phyloP scores from a whole-genome alignment of 129 eudicot species.

The Oenanthe sinensis region DNA sequence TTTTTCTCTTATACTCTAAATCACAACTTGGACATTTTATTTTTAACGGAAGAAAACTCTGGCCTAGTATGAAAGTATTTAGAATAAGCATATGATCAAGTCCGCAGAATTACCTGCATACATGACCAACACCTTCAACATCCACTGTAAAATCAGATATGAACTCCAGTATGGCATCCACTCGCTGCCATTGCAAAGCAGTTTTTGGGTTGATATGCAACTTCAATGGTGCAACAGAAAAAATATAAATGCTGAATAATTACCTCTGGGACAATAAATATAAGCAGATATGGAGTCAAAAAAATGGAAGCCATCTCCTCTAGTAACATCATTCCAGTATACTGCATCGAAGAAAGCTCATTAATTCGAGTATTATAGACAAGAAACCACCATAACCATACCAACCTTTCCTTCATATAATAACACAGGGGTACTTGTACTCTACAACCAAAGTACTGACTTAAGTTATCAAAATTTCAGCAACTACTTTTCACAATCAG shows the following conservation, averaged over 20 bases:
- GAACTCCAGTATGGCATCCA: slow-evolving; percentile 79
- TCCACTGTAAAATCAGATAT: slow-evolving; percentile 67
- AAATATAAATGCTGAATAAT: background rate
- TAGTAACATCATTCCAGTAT: slow-evolving; percentile 83
- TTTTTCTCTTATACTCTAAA: background rate
- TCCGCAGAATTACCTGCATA: slow-evolving; percentile 58
- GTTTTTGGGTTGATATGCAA: background rate
- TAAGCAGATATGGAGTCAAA: slow-evolving; percentile 78
- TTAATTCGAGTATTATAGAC: background rate
- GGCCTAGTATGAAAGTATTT: background rate
- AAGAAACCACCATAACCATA: background rate
- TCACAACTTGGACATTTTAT: background rate
- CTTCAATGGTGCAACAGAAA: background rate
- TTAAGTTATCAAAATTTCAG: background rate
- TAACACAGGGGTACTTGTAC: background rate
- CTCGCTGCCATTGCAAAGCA: slow-evolving; percentile 46
- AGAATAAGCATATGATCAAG: background rate
- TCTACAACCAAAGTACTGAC: background rate
- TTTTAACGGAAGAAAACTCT: background rate
- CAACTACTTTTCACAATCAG: background rate
- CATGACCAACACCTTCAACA: slow-evolving; percentile 89
- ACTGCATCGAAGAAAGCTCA: slow-evolving; percentile 39
- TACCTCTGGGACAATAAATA: slow-evolving; percentile 92
- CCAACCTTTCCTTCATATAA: background rate
- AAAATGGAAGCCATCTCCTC: slow-evolving; percentile 98